Percentiles rank a stretch among this genome's conserved stretches.
Conservation (phyloP, 1,284 basidiomycete species). For the Malassezia sp. region DNA sequence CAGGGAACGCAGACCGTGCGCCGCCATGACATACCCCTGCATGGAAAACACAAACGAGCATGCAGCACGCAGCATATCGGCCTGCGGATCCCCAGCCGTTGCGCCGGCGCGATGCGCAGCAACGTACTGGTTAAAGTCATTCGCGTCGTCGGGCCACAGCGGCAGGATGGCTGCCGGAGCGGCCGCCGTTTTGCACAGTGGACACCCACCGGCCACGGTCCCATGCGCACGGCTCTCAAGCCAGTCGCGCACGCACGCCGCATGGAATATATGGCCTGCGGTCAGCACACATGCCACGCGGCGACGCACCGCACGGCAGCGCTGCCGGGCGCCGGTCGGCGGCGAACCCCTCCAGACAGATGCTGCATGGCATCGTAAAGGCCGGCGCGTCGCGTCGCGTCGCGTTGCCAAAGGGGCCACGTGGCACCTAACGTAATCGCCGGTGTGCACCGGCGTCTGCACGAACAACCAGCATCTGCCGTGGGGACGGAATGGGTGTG, state of each 20-base stretch:
- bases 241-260: constrained; percentile 10
- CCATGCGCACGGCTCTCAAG: constrained; percentile 1
- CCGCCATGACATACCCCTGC: constrained; percentile 15
- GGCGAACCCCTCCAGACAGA: constrained; percentile 11
- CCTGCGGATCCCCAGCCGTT: background rate
- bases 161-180: background rate
- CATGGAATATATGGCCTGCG: constrained; percentile 12
- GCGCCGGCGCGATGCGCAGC: background rate
- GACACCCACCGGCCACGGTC: constrained; percentile 4
- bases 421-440: too few relatives aligned
- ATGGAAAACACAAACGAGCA: constrained; percentile 5
- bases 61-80: background rate
- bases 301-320: constrained; percentile 10
- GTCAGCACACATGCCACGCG: too few relatives aligned
- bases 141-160: constrained; percentile 8
- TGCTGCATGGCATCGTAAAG: constrained; percentile 10
- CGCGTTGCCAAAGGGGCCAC: background rate
- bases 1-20: constrained; percentile 5
- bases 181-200: constrained; percentile 12
- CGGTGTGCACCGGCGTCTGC: too few relatives aligned
- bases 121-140: constrained; percentile 13
- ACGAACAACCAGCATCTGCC: too few relatives aligned
- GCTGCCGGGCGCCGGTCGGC: constrained; percentile 11
- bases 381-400: background rate
- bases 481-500: too few relatives aligned